phyloP scores from a whole-genome alignment of 2,329 filamentous ascomycete genomes.

The Penicillium janthinellum region DNA sequence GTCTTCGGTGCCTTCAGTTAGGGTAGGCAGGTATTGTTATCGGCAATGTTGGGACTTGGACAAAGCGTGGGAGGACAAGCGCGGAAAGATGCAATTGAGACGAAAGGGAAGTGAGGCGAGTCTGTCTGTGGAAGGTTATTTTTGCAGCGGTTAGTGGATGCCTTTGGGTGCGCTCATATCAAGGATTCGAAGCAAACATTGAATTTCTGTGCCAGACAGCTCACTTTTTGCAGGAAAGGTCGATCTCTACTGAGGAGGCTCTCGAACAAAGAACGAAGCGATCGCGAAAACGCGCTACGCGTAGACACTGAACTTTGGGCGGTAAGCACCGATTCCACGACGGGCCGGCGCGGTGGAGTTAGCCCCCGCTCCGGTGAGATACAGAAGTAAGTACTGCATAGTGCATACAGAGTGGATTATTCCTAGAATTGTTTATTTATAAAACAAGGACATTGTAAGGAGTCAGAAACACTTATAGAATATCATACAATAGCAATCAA shows the following conservation, averaged over 20 bases:
- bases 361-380: not conserved
- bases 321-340: not conserved
- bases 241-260: not conserved
- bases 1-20: too few relatives aligned
- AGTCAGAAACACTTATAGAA: not conserved
- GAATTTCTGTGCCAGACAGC: not conserved
- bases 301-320: not conserved
- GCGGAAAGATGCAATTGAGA: not conserved
- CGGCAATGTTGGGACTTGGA: not conserved
- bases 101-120: not conserved
- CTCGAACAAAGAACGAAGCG: not conserved
- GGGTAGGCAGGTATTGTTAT: too few relatives aligned
- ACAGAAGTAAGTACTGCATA: not conserved
- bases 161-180: too few relatives aligned
- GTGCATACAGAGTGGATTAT: not conserved
- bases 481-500: not conserved
- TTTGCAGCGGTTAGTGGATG: not conserved
- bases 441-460: not conserved
- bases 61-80: not conserved
- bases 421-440: not conserved
- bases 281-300: constrained; percentile 10
- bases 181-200: not conserved
- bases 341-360: not conserved
- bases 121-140: not conserved
- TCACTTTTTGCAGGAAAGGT: not conserved